phyloP scores from a whole-genome alignment of 1,284 basidiomycete genomes.

The Dichomitus squalens region DNA sequence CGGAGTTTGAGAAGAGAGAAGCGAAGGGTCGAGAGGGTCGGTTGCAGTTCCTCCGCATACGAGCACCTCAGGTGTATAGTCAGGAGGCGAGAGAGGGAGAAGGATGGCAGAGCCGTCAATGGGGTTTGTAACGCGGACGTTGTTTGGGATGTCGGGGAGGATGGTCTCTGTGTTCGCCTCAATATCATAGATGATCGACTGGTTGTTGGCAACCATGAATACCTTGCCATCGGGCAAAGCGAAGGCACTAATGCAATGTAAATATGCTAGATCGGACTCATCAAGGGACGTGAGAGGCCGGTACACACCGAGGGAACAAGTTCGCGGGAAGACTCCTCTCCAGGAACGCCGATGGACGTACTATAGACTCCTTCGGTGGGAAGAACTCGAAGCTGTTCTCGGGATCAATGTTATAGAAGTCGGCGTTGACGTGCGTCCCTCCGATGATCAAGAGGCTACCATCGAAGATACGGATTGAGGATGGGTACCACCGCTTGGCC shows the following conservation, averaged over 20 bases:
- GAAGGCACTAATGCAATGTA: constrained; percentile 19
- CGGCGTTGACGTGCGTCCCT: constrained; percentile 77
- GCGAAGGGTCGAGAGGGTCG: constrained; percentile 32
- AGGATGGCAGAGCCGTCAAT: constrained; percentile 49
- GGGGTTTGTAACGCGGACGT: constrained; percentile 47
- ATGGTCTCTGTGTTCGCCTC: constrained; percentile 40
- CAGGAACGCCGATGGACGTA: constrained; percentile 54
- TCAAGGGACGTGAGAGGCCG: not conserved
- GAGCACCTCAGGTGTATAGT: constrained; percentile 50
- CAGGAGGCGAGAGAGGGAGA: constrained; percentile 47
- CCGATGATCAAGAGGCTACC: constrained; percentile 46
- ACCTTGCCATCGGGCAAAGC: constrained; percentile 41
- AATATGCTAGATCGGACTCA: not conserved
- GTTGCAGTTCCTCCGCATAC: constrained; percentile 48
- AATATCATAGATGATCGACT: constrained; percentile 35
- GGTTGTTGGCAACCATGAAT: constrained; percentile 48
- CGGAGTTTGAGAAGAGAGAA: constrained; percentile 42
- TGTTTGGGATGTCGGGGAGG: constrained; percentile 50
- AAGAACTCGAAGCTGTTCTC: constrained; percentile 72
- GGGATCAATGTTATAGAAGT: constrained; percentile 62
- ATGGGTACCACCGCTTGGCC: constrained; percentile 45
- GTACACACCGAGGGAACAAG: constrained; percentile 52
- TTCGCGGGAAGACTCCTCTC: constrained; percentile 60
- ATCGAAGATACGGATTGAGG: constrained; percentile 44
- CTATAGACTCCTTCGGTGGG: constrained; percentile 54